Percentiles rank a stretch among this genome's conserved stretches.
Conservation (phyloP, 257 asterid genomes). For the Solanum appendiculatum region DNA sequence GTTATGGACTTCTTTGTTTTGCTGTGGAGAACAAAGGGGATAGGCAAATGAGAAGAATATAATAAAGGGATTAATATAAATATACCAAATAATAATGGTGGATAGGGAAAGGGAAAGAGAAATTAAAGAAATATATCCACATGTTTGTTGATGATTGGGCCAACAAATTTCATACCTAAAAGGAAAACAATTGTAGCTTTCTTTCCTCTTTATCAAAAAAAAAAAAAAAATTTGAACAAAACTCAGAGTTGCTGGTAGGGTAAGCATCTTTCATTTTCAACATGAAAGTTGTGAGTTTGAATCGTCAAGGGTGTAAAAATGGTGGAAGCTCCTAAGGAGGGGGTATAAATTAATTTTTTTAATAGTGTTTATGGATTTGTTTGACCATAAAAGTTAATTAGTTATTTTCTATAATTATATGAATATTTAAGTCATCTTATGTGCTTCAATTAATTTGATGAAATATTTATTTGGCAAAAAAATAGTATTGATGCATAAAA, state of each 20-base stretch:
- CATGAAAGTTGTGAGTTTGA: no score
- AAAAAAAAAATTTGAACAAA: no score
- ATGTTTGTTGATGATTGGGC: background rate
- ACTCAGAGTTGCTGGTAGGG: accelerated
- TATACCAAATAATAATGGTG: background rate
- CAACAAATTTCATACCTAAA: background rate
- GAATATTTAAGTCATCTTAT: no score
- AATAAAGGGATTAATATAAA: background rate
- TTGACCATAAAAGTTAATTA: background rate
- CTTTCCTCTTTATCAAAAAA: no score
- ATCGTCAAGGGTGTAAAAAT: no score
- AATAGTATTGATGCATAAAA: background rate
- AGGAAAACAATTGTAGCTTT: background rate
- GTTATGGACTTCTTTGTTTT: background rate
- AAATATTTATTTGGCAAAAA: background rate
- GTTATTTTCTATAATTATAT: no score
- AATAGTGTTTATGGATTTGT: background rate
- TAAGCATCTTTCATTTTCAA: no score
- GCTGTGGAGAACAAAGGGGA: background rate
- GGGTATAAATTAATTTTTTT: no score
- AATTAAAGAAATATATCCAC: background rate
- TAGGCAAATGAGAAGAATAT: background rate
- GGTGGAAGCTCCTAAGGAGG: background rate
- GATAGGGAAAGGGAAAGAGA: background rate
- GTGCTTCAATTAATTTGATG: no score